phyloP scores from a whole-genome alignment of 2,329 filamentous ascomycete species.

The Ambrosiella cleistominuta region DNA sequence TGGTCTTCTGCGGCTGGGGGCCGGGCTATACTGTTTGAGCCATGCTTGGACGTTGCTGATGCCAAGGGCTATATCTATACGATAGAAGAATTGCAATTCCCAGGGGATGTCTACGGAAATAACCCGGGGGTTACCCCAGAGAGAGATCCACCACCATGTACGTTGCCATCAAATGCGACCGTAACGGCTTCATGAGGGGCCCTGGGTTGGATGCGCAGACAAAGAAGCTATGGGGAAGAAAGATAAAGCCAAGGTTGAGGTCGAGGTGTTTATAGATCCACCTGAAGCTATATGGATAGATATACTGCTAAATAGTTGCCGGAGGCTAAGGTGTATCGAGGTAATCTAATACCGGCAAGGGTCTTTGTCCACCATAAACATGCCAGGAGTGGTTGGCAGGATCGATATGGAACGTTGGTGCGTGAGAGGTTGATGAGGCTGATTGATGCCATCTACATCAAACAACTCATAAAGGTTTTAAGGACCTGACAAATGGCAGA shows the following conservation, averaged over 20 bases:
- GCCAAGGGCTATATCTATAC: background rate
- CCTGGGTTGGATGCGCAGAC: background rate
- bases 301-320: too few relatives aligned
- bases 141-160: background rate
- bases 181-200: background rate
- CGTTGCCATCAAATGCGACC: background rate
- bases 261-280: too few relatives aligned
- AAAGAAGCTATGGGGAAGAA: background rate
- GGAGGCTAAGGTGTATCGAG: too few relatives aligned
- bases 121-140: background rate
- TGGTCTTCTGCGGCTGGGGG: too few relatives aligned
- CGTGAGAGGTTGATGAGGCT: background rate
- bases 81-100: background rate
- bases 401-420: background rate
- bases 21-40: background rate
- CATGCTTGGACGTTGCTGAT: background rate
- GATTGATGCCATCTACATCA: background rate
- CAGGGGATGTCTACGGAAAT: background rate
- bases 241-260: too few relatives aligned
- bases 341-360: background rate
- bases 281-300: too few relatives aligned
- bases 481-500: background rate
- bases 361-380: background rate
- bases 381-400: background rate
- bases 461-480: too few relatives aligned